A percentile compares a stretch with the other conserved stretches of the same genome.
phyloP scores from a whole-genome alignment of 169 alveolate species.

The Cryptosporidium felis region DNA sequence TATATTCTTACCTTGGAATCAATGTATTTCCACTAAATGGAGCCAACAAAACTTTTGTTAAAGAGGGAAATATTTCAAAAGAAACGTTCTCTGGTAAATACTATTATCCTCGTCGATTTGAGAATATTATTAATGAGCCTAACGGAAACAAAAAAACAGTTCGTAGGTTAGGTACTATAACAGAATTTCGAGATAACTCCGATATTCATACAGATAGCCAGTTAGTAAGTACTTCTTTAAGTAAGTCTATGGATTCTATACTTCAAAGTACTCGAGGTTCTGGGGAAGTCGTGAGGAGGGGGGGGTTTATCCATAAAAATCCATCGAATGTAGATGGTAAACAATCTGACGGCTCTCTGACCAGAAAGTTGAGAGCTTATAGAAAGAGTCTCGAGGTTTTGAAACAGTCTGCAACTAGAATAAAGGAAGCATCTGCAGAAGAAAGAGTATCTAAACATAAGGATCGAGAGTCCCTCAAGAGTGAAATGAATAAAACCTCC shows the following conservation, averaged over 20 bases:
- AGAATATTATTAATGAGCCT: neutral
- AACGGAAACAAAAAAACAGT: neutral
- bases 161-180: neutral
- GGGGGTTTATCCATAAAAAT: neutral
- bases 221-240: neutral
- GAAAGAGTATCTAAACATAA: no score
- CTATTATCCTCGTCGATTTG: no score
- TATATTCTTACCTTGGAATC: neutral
- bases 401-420: neutral
- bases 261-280: neutral
- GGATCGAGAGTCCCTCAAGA: no score
- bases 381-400: constrained; percentile 13
- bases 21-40: neutral
- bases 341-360: neutral
- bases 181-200: neutral
- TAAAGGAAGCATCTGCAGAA: no score
- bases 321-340: neutral
- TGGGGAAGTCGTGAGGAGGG: neutral
- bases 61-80: neutral
- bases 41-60: neutral
- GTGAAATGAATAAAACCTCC: no score
- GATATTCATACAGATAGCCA: neutral
- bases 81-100: neutral
- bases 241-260: neutral
- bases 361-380: neutral